phyloP scores from a whole-genome alignment of 176 grass and related monocot species.

The Tuctoria greenei region DNA sequence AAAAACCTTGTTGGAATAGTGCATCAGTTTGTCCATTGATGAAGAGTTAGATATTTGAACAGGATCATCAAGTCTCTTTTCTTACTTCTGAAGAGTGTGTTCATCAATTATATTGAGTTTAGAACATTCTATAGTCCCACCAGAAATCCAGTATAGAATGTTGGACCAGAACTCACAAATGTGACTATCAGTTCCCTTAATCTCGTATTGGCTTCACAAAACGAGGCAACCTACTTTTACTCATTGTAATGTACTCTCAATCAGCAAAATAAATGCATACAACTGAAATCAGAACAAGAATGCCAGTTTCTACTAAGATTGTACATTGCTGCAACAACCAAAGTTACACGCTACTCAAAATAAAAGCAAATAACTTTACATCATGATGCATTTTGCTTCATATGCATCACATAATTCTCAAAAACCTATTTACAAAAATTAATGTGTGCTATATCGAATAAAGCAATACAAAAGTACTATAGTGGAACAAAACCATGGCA shows the following conservation, averaged over 20 bases:
- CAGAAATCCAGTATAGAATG: constrained; percentile 9
- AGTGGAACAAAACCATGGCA: neutral
- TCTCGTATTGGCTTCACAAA: neutral
- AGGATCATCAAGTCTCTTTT: neutral
- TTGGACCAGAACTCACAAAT: neutral
- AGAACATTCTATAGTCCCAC: neutral
- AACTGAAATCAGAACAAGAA: neutral
- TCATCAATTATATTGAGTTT: neutral
- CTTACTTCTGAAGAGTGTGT: neutral
- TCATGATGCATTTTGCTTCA: neutral
- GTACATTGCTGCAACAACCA: neutral
- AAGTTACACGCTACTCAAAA: neutral
- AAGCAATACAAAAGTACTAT: neutral
- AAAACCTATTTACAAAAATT: neutral
- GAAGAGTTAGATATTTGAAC: neutral
- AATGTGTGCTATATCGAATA: neutral
- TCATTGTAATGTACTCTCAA: neutral
- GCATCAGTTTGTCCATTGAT: neutral
- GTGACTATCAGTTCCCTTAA: neutral
- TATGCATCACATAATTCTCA: neutral
- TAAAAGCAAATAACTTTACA: neutral
- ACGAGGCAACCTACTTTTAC: neutral
- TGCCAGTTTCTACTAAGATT: neutral
- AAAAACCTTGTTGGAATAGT: neutral
- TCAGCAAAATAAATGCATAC: neutral